Evolutionary conservation across 257 asterid genomes (phyloP), one percentile per base, ranked within the genome.

Genomic region (Primulina tabacum): DNA sequence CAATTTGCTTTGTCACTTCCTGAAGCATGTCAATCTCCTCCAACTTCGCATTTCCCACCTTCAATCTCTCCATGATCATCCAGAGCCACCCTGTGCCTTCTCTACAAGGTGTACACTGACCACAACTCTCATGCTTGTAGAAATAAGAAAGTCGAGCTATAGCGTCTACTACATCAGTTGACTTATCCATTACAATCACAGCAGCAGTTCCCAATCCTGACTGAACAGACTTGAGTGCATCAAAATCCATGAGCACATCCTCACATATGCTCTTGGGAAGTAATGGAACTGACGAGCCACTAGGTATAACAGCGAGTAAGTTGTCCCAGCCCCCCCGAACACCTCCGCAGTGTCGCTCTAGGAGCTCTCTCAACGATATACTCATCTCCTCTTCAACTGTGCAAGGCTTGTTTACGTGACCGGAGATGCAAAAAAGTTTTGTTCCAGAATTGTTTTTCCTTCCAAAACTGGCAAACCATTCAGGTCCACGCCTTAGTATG

Each of bases 371-470:
- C 80, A 94, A 69, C 1, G 99, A 86, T 61, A 94, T 94, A 72
- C 97, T 94, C 99, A 94, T 94, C 81, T 94, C 97, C 84, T 91
- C 99, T 79, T 94, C 99, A n/a, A 94, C 97, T 0, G 97, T 91
- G 85, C 99, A 94, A 4, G 99, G 97, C 82, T 88, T 91, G 88
- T 94, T 94, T 35, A 94, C 99, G 66, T 94, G 99, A 65, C 97
- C 99, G 4, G 99, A 94, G 77, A 94, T 77, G 68, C 97, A 94
- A 65, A 94, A 94, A 9, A 94, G 84, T 78, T 94, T 94, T 33
- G 97, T 92, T 20, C 99, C 99, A 0, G 95, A 79, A 82, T 94
- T 94, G 69, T 94, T 94, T 72, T 94, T 94, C 88, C 99, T 84
- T 64, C 99, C 97, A 67, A 91, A 94, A 70, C 97, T 89, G 71